Percentiles rank a stretch among this genome's conserved stretches.
Conservation (phyloP, 148 eudicot genomes). For the Chenopodium formosanum region DNA sequence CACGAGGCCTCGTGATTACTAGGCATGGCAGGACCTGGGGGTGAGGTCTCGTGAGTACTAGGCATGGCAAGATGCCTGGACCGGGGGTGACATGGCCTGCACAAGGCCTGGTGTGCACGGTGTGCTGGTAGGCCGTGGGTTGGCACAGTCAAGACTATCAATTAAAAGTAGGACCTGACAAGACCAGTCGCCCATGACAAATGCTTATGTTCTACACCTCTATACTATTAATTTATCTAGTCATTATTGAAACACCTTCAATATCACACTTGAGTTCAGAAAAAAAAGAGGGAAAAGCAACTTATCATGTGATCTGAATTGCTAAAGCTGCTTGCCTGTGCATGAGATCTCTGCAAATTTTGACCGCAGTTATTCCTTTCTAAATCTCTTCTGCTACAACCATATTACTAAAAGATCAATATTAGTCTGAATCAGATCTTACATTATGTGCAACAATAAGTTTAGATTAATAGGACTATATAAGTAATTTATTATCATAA, state of each 20-base stretch:
- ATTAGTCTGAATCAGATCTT: neutral
- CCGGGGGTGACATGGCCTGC: too few relatives aligned
- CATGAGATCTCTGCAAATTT: neutral
- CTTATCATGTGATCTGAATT: constrained; percentile 16
- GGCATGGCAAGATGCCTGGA: too few relatives aligned
- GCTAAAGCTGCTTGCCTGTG: constrained; percentile 5
- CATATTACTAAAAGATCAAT: neutral
- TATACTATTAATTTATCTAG: neutral
- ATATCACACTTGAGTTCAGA: neutral
- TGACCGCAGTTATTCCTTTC: neutral
- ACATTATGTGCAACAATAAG: neutral
- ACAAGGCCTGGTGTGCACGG: neutral
- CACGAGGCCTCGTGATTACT: too few relatives aligned
- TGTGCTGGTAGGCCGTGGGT: neutral
- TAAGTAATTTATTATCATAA: neutral
- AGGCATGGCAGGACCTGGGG: too few relatives aligned
- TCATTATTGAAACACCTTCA: neutral
- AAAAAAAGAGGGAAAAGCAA: neutral
- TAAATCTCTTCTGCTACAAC: neutral
- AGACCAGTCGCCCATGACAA: neutral
- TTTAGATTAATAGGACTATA: too few relatives aligned
- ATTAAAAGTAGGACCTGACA: too few relatives aligned
- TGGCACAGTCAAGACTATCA: neutral
- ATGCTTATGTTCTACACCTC: neutral
- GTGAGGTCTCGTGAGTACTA: too few relatives aligned